These are phyloP conservation scores for Tetrahymena elliotti DNA, from an alignment of 73 alveolate genomes.

Conservation along the genomic window DNA sequence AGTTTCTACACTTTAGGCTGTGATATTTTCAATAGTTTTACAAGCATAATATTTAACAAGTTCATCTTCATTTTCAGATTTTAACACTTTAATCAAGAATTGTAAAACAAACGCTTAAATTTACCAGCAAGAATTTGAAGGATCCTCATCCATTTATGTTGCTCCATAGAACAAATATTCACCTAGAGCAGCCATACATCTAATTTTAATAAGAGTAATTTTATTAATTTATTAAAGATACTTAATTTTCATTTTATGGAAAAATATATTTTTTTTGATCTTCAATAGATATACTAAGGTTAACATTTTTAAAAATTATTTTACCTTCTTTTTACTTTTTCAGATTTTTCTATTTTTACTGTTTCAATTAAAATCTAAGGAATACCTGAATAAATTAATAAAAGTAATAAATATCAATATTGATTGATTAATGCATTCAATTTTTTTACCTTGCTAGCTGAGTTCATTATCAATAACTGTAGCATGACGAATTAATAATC, in stretches of 20 bases:
- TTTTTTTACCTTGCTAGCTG: neutral
- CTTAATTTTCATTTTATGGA: too few species aligned
- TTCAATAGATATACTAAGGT: too few species aligned
- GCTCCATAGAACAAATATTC: slow-evolving; percentile 98
- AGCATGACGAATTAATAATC: slow-evolving; percentile 84
- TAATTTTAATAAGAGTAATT: slow-evolving; percentile 36
- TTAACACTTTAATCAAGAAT: slow-evolving; percentile 57
- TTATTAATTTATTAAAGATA: too few species aligned
- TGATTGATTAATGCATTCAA: neutral
- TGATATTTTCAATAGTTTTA: slow-evolving; percentile 92
- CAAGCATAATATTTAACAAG: slow-evolving; percentile 88
- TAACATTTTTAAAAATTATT: too few species aligned
- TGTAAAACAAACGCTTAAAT: slow-evolving; percentile 60
- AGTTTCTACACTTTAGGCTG: slow-evolving; percentile 62
- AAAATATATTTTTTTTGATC: too few species aligned
- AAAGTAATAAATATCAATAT: neutral
- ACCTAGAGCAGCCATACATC: slow-evolving; percentile 96
- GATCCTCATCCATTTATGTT: slow-evolving; percentile 95
- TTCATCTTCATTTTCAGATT: slow-evolving; percentile 70
- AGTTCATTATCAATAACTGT: slow-evolving; percentile 89
- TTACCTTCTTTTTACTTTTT: slow-evolving; percentile 39
- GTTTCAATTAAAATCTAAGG: slow-evolving; percentile 52
- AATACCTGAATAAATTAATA: neutral
- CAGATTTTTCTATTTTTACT: slow-evolving; percentile 70
- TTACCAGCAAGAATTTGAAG: slow-evolving; percentile 89